Evolutionary conservation across 2,329 filamentous ascomycete genomes (phyloP).

Genomic region (Dothiorella sarmentorum): DNA sequence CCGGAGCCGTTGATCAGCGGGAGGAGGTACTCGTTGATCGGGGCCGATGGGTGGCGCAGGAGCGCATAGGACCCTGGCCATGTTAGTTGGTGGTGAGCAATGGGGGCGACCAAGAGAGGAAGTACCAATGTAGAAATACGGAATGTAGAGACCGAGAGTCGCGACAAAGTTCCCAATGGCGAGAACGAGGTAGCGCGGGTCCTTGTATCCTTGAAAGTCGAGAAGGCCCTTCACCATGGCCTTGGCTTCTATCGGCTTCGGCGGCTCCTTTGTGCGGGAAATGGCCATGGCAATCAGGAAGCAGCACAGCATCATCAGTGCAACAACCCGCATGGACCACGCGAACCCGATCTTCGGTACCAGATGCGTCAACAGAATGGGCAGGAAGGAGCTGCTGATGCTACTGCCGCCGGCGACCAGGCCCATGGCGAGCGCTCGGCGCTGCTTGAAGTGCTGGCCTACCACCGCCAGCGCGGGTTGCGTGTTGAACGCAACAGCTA

Average conservation of each 20-base stretch:
- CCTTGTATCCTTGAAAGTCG: constrained; percentile 19
- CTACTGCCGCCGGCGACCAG: constrained; percentile 14
- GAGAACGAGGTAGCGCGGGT: constrained; percentile 13
- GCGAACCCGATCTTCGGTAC: constrained; percentile 15
- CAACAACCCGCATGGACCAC: constrained; percentile 15
- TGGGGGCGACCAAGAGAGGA: neutral
- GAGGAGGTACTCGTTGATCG: constrained; percentile 14
- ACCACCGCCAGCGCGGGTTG: constrained; percentile 18
- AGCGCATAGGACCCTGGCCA: constrained; percentile 11
- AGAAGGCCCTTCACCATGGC: neutral
- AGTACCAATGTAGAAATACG: constrained; percentile 20
- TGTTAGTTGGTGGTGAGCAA: neutral
- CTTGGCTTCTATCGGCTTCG: neutral
- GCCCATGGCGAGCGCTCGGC: constrained; percentile 18
- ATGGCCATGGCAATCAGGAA: constrained; percentile 14
- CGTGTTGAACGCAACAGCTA: constrained; percentile 17
- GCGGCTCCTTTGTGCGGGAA: constrained; percentile 6
- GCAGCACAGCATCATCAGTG: constrained; percentile 14
- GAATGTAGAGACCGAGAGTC: constrained; percentile 16
- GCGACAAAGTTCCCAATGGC: constrained; percentile 19
- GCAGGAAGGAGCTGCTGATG: constrained; percentile 15
- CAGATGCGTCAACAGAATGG: constrained; percentile 14
- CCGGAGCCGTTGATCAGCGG: constrained; percentile 17
- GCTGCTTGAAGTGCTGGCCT: constrained; percentile 19
- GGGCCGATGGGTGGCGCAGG: constrained; percentile 4